A percentile compares a stretch with the other conserved stretches of the same genome.
phyloP scores from a whole-genome alignment of 2,329 filamentous ascomycete species.

The Cytospora paraplurivora region DNA sequence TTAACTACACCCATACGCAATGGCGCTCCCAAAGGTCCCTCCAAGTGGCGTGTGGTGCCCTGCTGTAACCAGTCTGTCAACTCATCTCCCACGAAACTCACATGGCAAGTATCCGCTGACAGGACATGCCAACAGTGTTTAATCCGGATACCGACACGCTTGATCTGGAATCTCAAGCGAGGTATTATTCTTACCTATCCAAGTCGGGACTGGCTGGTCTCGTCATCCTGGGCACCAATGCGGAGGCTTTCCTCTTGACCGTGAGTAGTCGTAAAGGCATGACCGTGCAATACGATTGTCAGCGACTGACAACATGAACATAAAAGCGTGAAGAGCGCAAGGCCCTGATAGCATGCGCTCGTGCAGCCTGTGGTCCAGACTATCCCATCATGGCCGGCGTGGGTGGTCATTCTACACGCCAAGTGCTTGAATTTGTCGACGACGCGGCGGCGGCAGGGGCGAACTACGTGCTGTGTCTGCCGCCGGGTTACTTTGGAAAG shows the following conservation, averaged over 20 bases:
- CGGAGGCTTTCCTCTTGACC: conserved; percentile 40
- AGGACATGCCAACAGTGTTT: conserved; percentile 32
- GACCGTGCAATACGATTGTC: neutral
- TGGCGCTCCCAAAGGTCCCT: conserved; percentile 31
- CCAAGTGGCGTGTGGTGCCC: conserved; percentile 39
- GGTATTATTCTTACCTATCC: conserved; percentile 38
- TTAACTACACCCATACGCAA: neutral
- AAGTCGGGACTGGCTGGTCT: conserved; percentile 37
- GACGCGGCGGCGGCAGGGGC: conserved; percentile 64
- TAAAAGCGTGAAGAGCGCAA: conserved; percentile 35
- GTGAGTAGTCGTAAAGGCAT: conserved; percentile 26
- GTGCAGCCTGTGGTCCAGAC: conserved; percentile 52
- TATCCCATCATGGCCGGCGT: conserved; percentile 66
- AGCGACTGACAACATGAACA: neutral
- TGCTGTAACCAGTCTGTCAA: conserved; percentile 34
- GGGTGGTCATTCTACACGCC: conserved; percentile 64
- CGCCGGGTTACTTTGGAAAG: conserved; percentile 67
- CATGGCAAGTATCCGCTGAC: conserved; percentile 9
- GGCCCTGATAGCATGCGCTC: conserved; percentile 57
- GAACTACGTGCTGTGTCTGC: conserved; percentile 63
- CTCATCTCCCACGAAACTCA: neutral
- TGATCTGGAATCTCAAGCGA: conserved; percentile 35
- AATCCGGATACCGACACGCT: conserved; percentile 36
- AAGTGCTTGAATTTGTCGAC: conserved; percentile 60
- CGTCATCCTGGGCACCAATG: conserved; percentile 40